Evolutionary conservation across 306 rosid species (phyloP), one percentile per base, ranked within the genome.

Genomic region (Medicago lupulina): DNA sequence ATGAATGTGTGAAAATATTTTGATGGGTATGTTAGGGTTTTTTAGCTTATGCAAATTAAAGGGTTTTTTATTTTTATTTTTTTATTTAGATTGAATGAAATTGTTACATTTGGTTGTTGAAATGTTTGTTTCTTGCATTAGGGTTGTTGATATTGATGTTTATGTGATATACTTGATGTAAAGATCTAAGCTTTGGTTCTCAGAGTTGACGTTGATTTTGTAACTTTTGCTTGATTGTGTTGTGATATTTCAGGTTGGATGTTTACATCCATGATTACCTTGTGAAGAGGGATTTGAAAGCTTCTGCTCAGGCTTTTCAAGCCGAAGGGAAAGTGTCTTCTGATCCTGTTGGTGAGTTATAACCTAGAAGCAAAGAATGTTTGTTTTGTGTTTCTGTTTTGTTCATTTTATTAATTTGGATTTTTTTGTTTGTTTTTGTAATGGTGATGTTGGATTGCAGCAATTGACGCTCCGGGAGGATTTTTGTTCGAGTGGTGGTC

Each of bases 401-500:
- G 40, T 73, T 14, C 14, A n/a, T 77, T 73, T 70, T 71, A 58
- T 60, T 79, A 41, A 53, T 74, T 75, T 51, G 58, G 28, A 36
- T 46, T 13, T 46, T 15, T 5, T 12, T 4, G 4, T 25, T 80
- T 28, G 31, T 78, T 38, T 57, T 3, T 31, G 67, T 57, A 60
- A 76, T 67, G 71, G 13, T 71, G 34, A 9, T 31, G 60, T 88
- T 83, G 80, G 66, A 44, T 87, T 85, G 58, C 89, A 95, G 99
- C 99, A 59, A 95, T 95, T 82, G 99, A 95, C 87, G 99, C 97
- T 2, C 99, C 97, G 0, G 97, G 99, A 67, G 97, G 99, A 61
- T 95, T 95, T 87, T 89, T 95, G 41, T 95, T 95, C 1, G 99
- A 95, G 81, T 95, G 98, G 98, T 95, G 98, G 98, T 95, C 98